These are phyloP conservation scores for Tetrahymena elliotti DNA, from an alignment of 73 alveolate genomes.

Conservation along the genomic window DNA sequence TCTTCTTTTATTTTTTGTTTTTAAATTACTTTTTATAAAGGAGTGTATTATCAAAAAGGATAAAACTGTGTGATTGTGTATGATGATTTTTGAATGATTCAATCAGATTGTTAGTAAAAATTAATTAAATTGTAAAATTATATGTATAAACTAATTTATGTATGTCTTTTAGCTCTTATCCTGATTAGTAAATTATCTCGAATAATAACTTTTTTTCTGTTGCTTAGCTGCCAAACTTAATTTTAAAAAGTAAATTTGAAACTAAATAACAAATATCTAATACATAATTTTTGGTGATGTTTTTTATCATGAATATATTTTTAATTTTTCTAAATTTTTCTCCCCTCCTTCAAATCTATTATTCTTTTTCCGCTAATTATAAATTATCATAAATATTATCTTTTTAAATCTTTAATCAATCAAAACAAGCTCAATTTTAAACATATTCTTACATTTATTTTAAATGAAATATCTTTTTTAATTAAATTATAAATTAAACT, in stretches of 20 bases:
- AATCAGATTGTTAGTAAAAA: background rate
- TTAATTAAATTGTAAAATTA: background rate
- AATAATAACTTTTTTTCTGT: background rate
- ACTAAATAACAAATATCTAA: background rate
- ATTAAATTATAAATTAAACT: too few relatives aligned
- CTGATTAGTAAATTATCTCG: background rate
- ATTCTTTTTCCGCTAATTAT: background rate
- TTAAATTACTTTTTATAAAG: background rate
- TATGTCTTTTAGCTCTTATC: background rate
- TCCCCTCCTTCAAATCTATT: background rate
- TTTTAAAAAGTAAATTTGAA: background rate
- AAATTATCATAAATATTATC: background rate
- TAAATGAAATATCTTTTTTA: too few relatives aligned
- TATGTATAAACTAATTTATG: background rate
- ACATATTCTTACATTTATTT: too few relatives aligned
- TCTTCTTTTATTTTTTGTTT: background rate
- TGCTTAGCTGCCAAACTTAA: background rate
- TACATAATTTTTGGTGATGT: background rate
- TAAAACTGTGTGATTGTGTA: background rate
- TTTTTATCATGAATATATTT: background rate
- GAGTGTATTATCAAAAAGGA: background rate
- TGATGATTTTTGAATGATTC: background rate
- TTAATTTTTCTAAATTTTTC: background rate
- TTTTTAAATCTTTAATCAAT: too few relatives aligned
- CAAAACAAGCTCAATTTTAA: too few relatives aligned